These are phyloP conservation scores for Neofusicoccum sp. DNA, from an alignment of 2,329 filamentous ascomycete species.

Conservation along the genomic window DNA sequence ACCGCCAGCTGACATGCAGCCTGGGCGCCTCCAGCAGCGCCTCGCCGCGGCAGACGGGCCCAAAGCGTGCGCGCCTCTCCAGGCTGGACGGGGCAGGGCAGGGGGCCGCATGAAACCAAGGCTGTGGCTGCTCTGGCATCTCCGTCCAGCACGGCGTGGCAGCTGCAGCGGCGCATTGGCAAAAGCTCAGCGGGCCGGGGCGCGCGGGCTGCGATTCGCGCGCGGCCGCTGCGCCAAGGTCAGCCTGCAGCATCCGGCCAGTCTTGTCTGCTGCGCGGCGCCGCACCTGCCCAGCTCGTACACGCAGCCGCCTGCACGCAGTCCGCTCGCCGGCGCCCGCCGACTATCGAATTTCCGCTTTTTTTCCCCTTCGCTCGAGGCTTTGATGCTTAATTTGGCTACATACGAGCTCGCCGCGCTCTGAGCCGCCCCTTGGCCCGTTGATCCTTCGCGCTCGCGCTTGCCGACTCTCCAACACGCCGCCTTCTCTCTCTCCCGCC, in stretches of 20 bases:
- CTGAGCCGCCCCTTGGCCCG: background rate
- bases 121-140: background rate
- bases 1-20: background rate
- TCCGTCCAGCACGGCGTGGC: background rate
- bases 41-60: background rate
- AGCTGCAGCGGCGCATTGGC: background rate
- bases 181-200: background rate
- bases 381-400: conserved; percentile 4
- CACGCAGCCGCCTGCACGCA: background rate
- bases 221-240: too few relatives aligned
- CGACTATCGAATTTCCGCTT: conserved; percentile 14
- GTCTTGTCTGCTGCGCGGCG: background rate
- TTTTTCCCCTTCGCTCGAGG: background rate
- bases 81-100: background rate
- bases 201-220: background rate
- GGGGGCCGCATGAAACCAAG: background rate
- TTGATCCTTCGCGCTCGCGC: background rate
- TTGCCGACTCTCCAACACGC: background rate
- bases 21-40: background rate
- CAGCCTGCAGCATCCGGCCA: background rate
- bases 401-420: background rate
- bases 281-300: conserved; percentile 1
- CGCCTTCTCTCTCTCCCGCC: background rate
- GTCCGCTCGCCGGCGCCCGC: too few relatives aligned
- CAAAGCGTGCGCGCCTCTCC: background rate